Conservation (phyloP, 768 basidiomycete species). For the Suillus spraguei region DNA sequence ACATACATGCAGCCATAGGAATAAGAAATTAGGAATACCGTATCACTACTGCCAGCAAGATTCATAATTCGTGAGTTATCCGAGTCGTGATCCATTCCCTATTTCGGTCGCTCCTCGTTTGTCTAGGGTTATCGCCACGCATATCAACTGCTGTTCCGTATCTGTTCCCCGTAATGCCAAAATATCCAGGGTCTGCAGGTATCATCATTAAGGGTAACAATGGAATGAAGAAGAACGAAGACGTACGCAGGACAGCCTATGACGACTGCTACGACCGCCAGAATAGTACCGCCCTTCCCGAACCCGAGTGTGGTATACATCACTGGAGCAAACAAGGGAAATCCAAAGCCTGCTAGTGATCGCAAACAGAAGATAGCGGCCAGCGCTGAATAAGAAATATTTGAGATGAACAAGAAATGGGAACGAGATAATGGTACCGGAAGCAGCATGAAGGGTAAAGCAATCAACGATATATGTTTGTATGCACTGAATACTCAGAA, state of each 20-base stretch:
- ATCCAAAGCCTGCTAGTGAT: conserved; percentile 70
- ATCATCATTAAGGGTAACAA: conserved; percentile 11
- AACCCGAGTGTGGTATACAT: conserved; percentile 71
- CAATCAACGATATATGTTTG: conserved; percentile 71
- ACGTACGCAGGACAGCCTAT: conserved; percentile 58
- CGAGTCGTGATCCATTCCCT: neutral
- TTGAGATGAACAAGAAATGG: neutral
- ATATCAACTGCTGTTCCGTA: conserved; percentile 50
- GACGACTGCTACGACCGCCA: conserved; percentile 58
- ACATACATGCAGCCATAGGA: too few species aligned
- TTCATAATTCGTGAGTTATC: neutral
- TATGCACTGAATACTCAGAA: conserved; percentile 61
- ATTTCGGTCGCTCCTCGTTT: neutral
- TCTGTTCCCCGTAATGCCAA: conserved; percentile 47
- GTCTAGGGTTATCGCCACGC: conserved; percentile 22
- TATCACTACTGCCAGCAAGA: neutral
- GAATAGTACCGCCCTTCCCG: conserved; percentile 68
- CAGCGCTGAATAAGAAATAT: conserved; percentile 45
- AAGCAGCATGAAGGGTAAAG: conserved; percentile 70
- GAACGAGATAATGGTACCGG: conserved; percentile 42
- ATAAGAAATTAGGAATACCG: neutral
- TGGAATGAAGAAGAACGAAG: neutral
- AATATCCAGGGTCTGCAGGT: conserved; percentile 42
- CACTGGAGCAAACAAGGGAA: conserved; percentile 74
- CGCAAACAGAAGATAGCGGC: conserved; percentile 67